These are phyloP conservation scores for Lipomyces anomalus DNA, from an alignment of 805 yeast genomes.

Conservation along the genomic window DNA sequence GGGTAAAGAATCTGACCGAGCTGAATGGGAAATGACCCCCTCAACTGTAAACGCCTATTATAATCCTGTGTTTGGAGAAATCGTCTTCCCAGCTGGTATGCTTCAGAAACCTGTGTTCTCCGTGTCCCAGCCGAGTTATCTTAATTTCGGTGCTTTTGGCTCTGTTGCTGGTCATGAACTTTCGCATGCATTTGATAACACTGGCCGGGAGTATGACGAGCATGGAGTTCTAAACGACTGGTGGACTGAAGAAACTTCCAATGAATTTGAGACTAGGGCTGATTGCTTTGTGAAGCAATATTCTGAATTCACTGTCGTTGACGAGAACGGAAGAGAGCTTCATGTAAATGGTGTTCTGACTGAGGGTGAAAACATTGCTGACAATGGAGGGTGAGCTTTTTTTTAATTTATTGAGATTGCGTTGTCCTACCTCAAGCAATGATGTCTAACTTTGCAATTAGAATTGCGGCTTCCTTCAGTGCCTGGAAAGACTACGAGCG, in stretches of 20 bases:
- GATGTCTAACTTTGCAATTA: too few relatives aligned
- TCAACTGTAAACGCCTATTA: conserved; percentile 25
- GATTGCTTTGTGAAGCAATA: conserved; percentile 23
- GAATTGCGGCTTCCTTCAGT: conserved; percentile 20
- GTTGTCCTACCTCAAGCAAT: too few relatives aligned
- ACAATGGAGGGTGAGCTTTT: conserved; percentile 25
- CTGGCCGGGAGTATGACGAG: conserved; percentile 23
- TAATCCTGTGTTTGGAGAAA: conserved; percentile 24
- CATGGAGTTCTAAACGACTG: conserved; percentile 21
- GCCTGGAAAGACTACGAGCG: conserved; percentile 20
- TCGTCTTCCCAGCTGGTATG: conserved; percentile 25
- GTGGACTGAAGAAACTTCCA: conserved; percentile 20
- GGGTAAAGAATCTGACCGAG: conserved; percentile 20
- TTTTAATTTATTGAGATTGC: too few relatives aligned
- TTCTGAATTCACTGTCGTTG: conserved; percentile 21
- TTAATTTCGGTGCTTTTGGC: conserved; percentile 25
- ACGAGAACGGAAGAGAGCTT: conserved; percentile 16
- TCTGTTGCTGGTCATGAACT: conserved; percentile 25
- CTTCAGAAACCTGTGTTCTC: conserved; percentile 23
- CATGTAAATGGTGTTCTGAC: conserved; percentile 24
- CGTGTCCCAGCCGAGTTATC: conserved; percentile 20
- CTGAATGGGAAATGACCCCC: conserved; percentile 24
- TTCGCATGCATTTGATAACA: conserved; percentile 25
- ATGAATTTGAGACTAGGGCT: conserved; percentile 21
- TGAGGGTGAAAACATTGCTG: conserved; percentile 25